Evolutionary conservation across 305 asterid genomes (phyloP), one percentile per base, ranked within the genome.

Genomic region (Coffea humblotiana): DNA sequence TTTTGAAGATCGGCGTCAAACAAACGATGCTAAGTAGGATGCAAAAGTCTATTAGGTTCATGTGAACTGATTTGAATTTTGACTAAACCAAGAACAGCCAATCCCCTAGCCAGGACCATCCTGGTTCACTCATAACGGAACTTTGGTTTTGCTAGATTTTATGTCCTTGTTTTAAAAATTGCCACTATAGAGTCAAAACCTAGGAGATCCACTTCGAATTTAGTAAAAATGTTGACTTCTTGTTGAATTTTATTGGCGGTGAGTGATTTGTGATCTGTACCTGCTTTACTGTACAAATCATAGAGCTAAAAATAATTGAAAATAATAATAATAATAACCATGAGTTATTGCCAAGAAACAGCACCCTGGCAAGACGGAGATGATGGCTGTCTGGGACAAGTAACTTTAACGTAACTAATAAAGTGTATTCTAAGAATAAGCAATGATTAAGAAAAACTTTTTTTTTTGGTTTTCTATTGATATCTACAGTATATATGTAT

Each of bases 171-270:
- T 14, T 19, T 3, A 71, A 48, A 51, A 35, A 40, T 40, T 71
- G 56, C 37, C 64, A 10, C 12, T 4, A 32, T 63, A 27, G 48
- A 47, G 77, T 76, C 76, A 75, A 69, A n/a, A 56, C 72, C 76
- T 45, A 81, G 27, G 7, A 79, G 45, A 71, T 69, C 47, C 83
- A 47, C 63, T 76, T 69, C 54, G 32, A 35, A 76, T 45, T 40
- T 58, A 64, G 29, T 60, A 3, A 15, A 21, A 35, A 21, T 49
- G 70, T 72, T 72, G 78, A 71, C 71, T 64, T 65, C 18, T 27
- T 49, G 12, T 19, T 4, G 7, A 10, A 67, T 25, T 67, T 15
- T 23, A 29, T 40, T 5, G 7, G 47, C 27, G 21, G 27, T 51
- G n/a, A 48, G 14, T 29, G 25, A 25, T 72, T 49, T 49, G 43